Conservation (phyloP, 768 basidiomycete genomes). For the Pulveroboletus sp. region DNA sequence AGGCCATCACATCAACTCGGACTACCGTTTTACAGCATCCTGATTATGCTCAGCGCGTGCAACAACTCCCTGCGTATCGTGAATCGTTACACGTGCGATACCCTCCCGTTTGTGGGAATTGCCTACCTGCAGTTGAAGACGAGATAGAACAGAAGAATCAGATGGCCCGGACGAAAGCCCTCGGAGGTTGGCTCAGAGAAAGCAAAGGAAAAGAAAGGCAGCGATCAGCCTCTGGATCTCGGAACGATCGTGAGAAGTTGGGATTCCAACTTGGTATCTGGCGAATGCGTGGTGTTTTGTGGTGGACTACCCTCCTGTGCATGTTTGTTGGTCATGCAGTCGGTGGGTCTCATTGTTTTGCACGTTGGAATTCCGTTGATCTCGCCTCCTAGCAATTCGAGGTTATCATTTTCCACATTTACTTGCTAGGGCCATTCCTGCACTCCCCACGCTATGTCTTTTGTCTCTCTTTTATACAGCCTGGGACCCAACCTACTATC, state of each 20-base stretch:
- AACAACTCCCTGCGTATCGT: slow-evolving; percentile 65
- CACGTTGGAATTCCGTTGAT: not conserved
- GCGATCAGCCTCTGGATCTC: slow-evolving; percentile 41
- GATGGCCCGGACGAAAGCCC: slow-evolving; percentile 74
- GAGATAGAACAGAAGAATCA: slow-evolving; percentile 73
- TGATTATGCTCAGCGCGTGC: slow-evolving; percentile 59
- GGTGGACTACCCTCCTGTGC: slow-evolving; percentile 44
- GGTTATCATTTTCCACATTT: slow-evolving; percentile 17
- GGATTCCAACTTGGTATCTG: slow-evolving; percentile 55
- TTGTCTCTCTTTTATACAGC: slow-evolving; percentile 71
- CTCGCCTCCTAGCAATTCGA: slow-evolving; percentile 15
- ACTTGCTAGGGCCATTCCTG: slow-evolving; percentile 29
- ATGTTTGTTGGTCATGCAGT: slow-evolving; percentile 40
- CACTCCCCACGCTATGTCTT: slow-evolving; percentile 47
- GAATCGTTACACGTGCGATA: slow-evolving; percentile 75
- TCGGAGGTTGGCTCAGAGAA: slow-evolving; percentile 64
- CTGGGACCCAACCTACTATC: slow-evolving; percentile 82
- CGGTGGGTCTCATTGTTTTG: slow-evolving; percentile 36
- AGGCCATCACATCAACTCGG: not conserved
- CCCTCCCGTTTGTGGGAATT: slow-evolving; percentile 78
- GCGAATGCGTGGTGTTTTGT: slow-evolving; percentile 65
- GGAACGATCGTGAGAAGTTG: slow-evolving; percentile 40
- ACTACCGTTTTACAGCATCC: slow-evolving; percentile 52
- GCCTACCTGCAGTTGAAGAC: slow-evolving; percentile 76
- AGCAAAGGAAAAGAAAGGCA: slow-evolving; percentile 62